phyloP scores from a whole-genome alignment of 768 basidiomycete genomes.

The Lactarius sp. region DNA sequence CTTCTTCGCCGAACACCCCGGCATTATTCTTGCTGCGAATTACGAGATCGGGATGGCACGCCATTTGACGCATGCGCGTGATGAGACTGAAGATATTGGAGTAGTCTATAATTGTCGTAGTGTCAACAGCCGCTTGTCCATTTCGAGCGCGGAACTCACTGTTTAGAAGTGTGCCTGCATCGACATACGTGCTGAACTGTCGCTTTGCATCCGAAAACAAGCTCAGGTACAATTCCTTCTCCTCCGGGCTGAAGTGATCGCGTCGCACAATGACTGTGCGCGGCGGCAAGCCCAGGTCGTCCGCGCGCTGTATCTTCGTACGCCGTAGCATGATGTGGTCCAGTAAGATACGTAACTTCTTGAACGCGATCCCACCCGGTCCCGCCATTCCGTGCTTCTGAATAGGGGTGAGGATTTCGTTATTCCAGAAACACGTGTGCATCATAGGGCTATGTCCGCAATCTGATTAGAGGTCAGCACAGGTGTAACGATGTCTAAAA shows the following conservation, averaged over 20 bases:
- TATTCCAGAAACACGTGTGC: conserved; percentile 96
- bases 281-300: conserved; percentile 93
- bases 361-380: conserved; percentile 79
- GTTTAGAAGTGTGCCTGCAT: conserved; percentile 86
- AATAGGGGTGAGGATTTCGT: conserved; percentile 93
- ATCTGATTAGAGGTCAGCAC: conserved; percentile 38
- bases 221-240: conserved; percentile 90
- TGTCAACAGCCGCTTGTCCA: not conserved
- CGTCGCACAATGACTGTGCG: conserved; percentile 81
- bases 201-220: conserved; percentile 91
- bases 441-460: conserved; percentile 85
- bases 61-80: conserved; percentile 95
- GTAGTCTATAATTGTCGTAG: conserved; percentile 53
- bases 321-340: conserved; percentile 95
- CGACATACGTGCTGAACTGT: conserved; percentile 86
- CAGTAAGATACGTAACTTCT: conserved; percentile 83
- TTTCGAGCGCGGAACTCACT: conserved; percentile 48
- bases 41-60: conserved; percentile 92
- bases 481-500: conserved; percentile 1
- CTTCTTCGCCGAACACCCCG: conserved; percentile 51
- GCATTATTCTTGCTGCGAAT: conserved; percentile 80
- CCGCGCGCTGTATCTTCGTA: conserved; percentile 90
- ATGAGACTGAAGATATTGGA: conserved; percentile 89
- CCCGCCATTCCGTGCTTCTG: conserved; percentile 84
- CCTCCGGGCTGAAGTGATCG: conserved; percentile 94